These are phyloP conservation scores for Madurella mycetomatis DNA, from an alignment of 2,329 filamentous ascomycete genomes.

Conservation along the genomic window DNA sequence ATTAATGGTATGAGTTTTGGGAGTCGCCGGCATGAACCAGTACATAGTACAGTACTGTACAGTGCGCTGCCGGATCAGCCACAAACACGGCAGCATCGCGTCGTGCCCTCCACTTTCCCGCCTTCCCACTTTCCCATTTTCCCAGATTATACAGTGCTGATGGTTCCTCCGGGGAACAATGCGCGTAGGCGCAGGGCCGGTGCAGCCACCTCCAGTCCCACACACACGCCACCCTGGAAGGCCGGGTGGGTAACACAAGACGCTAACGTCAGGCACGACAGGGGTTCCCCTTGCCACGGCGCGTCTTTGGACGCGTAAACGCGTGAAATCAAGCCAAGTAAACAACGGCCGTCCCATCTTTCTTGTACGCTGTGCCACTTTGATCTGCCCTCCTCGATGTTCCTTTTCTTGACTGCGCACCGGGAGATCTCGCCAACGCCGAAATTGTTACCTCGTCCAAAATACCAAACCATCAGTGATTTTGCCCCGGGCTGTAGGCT, in stretches of 20 bases:
- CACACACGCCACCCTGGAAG: constrained; percentile 16
- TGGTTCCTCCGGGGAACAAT: not conserved
- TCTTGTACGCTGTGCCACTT: constrained; percentile 17
- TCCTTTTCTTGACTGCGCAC: constrained; percentile 5
- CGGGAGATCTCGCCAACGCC: constrained; percentile 10
- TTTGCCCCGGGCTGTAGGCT: not conserved
- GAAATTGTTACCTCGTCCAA: not conserved
- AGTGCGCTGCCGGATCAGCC: too few relatives aligned
- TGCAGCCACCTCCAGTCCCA: constrained; percentile 9
- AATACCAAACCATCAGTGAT: not conserved
- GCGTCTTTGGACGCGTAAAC: constrained; percentile 25
- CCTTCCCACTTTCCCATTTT: too few relatives aligned
- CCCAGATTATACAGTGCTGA: not conserved
- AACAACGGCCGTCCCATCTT: constrained; percentile 23
- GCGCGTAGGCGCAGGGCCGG: not conserved
- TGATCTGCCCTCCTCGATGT: constrained; percentile 13
- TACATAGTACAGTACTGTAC: too few relatives aligned
- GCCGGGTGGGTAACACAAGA: constrained; percentile 11
- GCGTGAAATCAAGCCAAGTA: constrained; percentile 19
- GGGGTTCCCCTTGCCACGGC: constrained; percentile 18
- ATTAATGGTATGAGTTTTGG: not conserved
- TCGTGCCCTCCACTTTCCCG: too few relatives aligned
- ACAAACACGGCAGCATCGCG: too few relatives aligned
- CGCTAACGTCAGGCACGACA: constrained; percentile 22
- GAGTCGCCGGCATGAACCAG: too few relatives aligned